Percentiles rank a stretch among this genome's conserved stretches.
Conservation (phyloP, 257 asterid species). For the Lantana camara region DNA sequence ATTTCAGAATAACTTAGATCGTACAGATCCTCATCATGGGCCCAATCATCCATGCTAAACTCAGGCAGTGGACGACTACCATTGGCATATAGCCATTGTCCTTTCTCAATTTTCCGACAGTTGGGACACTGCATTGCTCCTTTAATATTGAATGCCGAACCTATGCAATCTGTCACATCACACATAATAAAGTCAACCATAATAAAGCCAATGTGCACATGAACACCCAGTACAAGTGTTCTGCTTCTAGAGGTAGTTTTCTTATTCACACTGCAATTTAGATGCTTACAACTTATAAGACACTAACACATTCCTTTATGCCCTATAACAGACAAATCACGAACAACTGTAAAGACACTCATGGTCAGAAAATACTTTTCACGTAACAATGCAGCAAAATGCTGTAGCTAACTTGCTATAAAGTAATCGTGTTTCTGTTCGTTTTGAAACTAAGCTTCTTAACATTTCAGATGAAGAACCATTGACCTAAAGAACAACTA, state of each 20-base stretch:
- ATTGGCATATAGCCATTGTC: constrained; percentile 93
- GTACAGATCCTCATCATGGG: constrained; percentile 89
- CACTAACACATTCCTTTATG: not conserved
- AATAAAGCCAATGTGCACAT: not conserved
- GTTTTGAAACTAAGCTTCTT: not conserved
- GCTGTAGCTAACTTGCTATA: too few species aligned
- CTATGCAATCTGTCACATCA: constrained; percentile 86
- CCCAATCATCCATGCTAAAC: constrained; percentile 87
- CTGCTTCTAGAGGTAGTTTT: constrained; percentile 10
- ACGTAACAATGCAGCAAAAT: not conserved
- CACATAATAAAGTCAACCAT: constrained; percentile 14
- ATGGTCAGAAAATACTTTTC: not conserved
- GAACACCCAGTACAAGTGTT: not conserved
- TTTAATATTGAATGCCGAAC: constrained; percentile 94
- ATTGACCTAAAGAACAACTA: constrained; percentile 1
- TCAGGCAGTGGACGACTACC: constrained; percentile 85
- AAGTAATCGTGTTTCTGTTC: not conserved
- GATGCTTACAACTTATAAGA: not conserved
- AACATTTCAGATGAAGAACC: not conserved
- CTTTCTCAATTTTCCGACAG: constrained; percentile 96
- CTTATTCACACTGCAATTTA: constrained; percentile 12
- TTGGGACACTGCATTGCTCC: constrained; percentile 99
- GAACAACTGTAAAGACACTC: not conserved
- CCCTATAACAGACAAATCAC: not conserved
- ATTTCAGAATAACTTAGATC: constrained; percentile 84